phyloP scores from a whole-genome alignment of 768 basidiomycete genomes.

The Hypsizygus marmoreus region DNA sequence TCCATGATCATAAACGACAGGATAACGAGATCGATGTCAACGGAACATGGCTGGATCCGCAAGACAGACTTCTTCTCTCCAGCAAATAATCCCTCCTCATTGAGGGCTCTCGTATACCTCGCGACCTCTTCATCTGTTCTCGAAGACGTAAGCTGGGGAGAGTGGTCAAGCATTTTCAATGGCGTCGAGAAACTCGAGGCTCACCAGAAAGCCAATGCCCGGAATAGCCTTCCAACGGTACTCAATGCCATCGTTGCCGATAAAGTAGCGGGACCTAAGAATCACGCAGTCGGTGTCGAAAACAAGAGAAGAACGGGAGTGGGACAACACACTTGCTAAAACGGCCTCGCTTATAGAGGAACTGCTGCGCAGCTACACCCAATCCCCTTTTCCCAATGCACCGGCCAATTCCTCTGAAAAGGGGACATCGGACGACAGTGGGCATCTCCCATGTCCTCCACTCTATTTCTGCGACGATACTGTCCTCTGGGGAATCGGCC shows the following conservation, averaged over 20 bases:
- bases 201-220: slow-evolving; percentile 42
- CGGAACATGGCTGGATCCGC: slow-evolving; percentile 45
- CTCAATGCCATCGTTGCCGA: slow-evolving; percentile 49
- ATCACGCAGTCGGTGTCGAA: slow-evolving; percentile 1
- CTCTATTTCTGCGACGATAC: slow-evolving; percentile 50
- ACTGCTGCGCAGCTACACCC: slow-evolving; percentile 36
- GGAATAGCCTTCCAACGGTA: slow-evolving; percentile 50
- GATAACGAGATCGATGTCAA: slow-evolving; percentile 55
- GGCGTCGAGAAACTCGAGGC: slow-evolving; percentile 14
- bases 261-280: slow-evolving; percentile 48
- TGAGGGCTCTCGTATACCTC: slow-evolving; percentile 33
- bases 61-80: slow-evolving; percentile 49
- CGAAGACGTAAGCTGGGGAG: slow-evolving; percentile 37
- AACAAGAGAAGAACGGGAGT: slow-evolving; percentile 3
- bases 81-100: slow-evolving; percentile 47
- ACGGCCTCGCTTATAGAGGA: slow-evolving; percentile 42
- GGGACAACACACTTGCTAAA: slow-evolving; percentile 42
- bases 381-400: slow-evolving; percentile 26
- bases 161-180: background rate
- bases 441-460: slow-evolving; percentile 45
- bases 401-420: slow-evolving; percentile 33
- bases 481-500: slow-evolving; percentile 36
- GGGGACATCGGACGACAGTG: slow-evolving; percentile 42
- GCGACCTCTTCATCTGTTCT: slow-evolving; percentile 44
- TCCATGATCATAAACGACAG: slow-evolving; percentile 59